phyloP scores from a whole-genome alignment of 2,329 filamentous ascomycete species.

The Davidsoniella australis region DNA sequence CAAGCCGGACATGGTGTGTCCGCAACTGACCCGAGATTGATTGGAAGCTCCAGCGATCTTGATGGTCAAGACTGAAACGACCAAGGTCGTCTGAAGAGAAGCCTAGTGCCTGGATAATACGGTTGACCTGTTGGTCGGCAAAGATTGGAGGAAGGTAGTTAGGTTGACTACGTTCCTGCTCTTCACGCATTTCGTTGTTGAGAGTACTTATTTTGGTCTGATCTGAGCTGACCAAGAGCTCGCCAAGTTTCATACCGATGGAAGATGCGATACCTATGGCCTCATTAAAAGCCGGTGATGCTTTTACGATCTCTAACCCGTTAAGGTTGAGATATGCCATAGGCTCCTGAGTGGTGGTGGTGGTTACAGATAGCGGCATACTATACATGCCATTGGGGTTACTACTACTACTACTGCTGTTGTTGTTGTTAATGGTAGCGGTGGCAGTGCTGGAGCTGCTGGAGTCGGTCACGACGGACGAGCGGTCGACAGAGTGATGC shows the following conservation, averaged over 20 bases:
- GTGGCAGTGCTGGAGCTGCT: slow-evolving; percentile 25
- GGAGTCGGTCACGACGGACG: slow-evolving; percentile 27
- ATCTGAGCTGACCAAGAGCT: slow-evolving; percentile 35
- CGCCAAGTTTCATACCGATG: slow-evolving; percentile 32
- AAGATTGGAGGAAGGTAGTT: slow-evolving; percentile 50
- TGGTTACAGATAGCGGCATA: slow-evolving; percentile 19
- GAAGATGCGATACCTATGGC: slow-evolving; percentile 32
- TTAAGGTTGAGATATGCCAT: slow-evolving; percentile 38
- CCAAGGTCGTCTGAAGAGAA: slow-evolving; percentile 36
- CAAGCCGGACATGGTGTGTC: slow-evolving; percentile 33
- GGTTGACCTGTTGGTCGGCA: slow-evolving; percentile 34
- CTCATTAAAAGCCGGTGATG: slow-evolving; percentile 37
- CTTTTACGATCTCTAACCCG: slow-evolving; percentile 40
- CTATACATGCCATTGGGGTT: too few species aligned
- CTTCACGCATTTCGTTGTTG: slow-evolving; percentile 36
- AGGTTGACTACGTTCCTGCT: slow-evolving; percentile 40
- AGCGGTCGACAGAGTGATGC: slow-evolving; percentile 34
- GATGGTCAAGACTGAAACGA: slow-evolving; percentile 33
- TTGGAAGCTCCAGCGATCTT: slow-evolving; percentile 38
- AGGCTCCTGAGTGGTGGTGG: slow-evolving; percentile 29
- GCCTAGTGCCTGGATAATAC: slow-evolving; percentile 36
- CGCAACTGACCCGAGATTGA: slow-evolving; percentile 34
- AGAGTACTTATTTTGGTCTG: slow-evolving; percentile 33
- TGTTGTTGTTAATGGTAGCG: slow-evolving; percentile 19
- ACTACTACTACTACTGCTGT: background rate